Evolutionary conservation across 306 rosid species (phyloP), one percentile per base, ranked within the genome.

Genomic region (Abrus precatorius): DNA sequence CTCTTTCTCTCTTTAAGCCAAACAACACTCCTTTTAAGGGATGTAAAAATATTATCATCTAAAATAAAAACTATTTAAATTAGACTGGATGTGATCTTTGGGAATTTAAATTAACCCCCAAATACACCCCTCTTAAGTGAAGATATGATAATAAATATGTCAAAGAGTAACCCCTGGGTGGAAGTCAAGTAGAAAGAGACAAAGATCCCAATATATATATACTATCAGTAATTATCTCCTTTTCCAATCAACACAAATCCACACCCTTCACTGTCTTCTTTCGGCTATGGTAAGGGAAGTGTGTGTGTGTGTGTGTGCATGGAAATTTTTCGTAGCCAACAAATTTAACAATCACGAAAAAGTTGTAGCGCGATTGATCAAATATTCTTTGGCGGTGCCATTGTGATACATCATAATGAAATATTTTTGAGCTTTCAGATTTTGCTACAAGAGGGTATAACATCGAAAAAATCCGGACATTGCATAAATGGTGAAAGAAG

Each of bases 111-210:
- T 76, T 72, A 50, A 69, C 41, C 75, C 76, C 43, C 20, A 20
- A 20, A 20, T 20, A 20, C 33, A 50, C 60, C 47, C 14, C 0
- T 49, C 67, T 10, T 3, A 43, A 9, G 28, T 29, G n/a, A 9
- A 29, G 47, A 41, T 73, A 49, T 11, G 38, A 20, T 7, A 12
- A 1, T 33, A 29, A 45, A 34, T 50, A 34, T 47, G 11, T 1
- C 63, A 55, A 20, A 67, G 72, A 29, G 44, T 38, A 69, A 67
- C 77, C 52, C 60, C 64, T 56, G 7, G 65, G 57, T 38, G 59
- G 45, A 75, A 79, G 75, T 82, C 85, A 82, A 81, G 71, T 74
- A 62, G 84, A 70, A 72, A 56, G 59, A 45, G 80, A 82, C 79
- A 78, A 63, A 65, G 36, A 44, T 60, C 69, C 76, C 67, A 7